These are phyloP conservation scores for Monosporozyma aerobia DNA, from an alignment of 805 yeast genomes.

Conservation along the genomic window DNA sequence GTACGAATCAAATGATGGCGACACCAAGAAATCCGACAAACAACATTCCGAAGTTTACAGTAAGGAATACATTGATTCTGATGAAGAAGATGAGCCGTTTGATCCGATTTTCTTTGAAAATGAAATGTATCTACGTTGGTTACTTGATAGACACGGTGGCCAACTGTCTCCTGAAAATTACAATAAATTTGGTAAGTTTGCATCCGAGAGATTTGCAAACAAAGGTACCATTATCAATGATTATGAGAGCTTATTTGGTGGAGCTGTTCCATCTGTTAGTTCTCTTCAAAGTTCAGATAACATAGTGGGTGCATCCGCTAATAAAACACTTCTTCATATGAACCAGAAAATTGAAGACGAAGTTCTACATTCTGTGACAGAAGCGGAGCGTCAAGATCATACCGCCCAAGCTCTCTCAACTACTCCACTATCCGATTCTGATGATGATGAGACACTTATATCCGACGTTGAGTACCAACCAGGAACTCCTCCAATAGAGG, in stretches of 20 bases:
- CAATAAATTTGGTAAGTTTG: constrained; percentile 19
- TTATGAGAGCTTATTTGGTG: constrained; percentile 24
- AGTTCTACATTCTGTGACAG: not conserved
- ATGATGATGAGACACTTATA: constrained; percentile 1
- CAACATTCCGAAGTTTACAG: constrained; percentile 14
- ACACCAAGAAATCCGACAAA: not conserved
- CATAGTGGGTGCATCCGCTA: constrained; percentile 7
- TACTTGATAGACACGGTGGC: constrained; percentile 23
- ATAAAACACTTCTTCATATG: constrained; percentile 11
- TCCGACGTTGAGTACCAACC: constrained; percentile 1
- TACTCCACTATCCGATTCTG: not conserved
- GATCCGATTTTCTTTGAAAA: constrained; percentile 28
- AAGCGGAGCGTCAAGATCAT: not conserved
- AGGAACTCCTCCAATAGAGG: not conserved
- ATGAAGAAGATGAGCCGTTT: constrained; percentile 17
- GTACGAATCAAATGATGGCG: constrained; percentile 5
- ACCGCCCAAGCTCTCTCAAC: not conserved
- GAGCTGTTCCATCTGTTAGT: constrained; percentile 15
- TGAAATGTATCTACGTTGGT: constrained; percentile 28
- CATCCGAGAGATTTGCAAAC: constrained; percentile 22
- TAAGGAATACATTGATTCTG: constrained; percentile 29
- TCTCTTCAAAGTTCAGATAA: constrained; percentile 2
- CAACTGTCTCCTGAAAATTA: constrained; percentile 18
- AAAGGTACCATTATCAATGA: constrained; percentile 14
- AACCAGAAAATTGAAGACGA: constrained; percentile 1